Conservation (phyloP, 1,284 basidiomycete species). For the Vanrija pseudolonga region DNA sequence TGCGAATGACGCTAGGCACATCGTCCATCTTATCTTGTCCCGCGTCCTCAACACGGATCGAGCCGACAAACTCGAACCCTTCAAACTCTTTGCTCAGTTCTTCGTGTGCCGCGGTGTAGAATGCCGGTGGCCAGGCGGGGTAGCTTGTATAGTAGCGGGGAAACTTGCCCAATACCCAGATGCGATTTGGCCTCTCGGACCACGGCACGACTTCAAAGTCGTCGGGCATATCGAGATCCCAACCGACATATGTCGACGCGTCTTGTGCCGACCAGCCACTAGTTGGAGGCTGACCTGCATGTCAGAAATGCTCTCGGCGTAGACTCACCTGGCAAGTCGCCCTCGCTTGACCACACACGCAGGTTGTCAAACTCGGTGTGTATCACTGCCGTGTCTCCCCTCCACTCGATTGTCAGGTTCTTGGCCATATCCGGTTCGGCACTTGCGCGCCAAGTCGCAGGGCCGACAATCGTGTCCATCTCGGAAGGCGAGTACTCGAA, state of each 20-base stretch:
- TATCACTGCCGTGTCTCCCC: slow-evolving; percentile 15
- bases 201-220: not conserved
- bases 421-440: too few species aligned
- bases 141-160: too few species aligned
- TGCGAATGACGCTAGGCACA: slow-evolving; percentile 11
- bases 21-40: not conserved
- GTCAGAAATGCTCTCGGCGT: not conserved
- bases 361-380: not conserved
- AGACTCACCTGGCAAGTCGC: not conserved
- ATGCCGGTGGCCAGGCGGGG: too few species aligned
- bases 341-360: not conserved
- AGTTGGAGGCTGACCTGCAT: not conserved
- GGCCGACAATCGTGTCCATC: too few species aligned
- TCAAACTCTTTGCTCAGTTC: slow-evolving; percentile 22
- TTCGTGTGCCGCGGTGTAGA: not conserved
- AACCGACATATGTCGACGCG: slow-evolving; percentile 12
- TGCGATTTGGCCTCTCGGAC: too few species aligned
- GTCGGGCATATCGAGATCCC: slow-evolving; percentile 10
- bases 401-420: too few species aligned
- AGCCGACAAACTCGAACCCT: slow-evolving; percentile 24
- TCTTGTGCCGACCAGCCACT: too few species aligned
- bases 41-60: too few species aligned
- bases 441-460: too few species aligned
- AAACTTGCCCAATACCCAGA: too few species aligned
- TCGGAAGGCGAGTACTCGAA: too few species aligned